These are phyloP conservation scores for Melaleuca alternifolia DNA, from an alignment of 345 rosid species.

Conservation along the genomic window DNA sequence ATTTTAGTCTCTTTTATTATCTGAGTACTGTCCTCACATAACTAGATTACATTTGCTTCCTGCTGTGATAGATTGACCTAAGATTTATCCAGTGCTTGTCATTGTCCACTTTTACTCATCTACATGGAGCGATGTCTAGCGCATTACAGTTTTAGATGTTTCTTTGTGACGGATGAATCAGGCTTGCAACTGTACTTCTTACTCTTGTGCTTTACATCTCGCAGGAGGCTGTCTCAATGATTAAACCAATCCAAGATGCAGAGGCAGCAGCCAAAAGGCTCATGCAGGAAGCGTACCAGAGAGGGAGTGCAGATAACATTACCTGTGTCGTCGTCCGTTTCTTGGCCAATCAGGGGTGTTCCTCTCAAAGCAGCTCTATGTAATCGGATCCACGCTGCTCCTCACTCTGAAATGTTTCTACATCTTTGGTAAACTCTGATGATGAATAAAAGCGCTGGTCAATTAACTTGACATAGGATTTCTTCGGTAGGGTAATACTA, in stretches of 20 bases:
- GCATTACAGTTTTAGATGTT: neutral
- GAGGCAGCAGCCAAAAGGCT: constrained; percentile 85
- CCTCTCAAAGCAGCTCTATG: constrained; percentile 11
- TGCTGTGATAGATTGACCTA: neutral
- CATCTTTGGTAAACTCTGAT: neutral
- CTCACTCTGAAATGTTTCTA: neutral
- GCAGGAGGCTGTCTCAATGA: constrained; percentile 93
- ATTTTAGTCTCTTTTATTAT: neutral
- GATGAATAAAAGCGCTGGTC: neutral
- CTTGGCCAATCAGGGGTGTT: constrained; percentile 38
- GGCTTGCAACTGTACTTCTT: neutral
- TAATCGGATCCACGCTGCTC: neutral
- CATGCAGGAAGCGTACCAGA: constrained; percentile 86
- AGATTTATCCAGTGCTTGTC: neutral
- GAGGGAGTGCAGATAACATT: constrained; percentile 97
- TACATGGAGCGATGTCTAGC: neutral
- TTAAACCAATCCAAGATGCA: constrained; percentile 62
- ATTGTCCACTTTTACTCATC: neutral
- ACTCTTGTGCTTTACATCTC: neutral
- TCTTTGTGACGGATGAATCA: neutral
- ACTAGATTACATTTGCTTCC: neutral
- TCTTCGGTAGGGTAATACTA: neutral
- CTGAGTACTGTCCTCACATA: neutral
- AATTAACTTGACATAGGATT: neutral
- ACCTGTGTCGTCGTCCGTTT: constrained; percentile 93